These are phyloP conservation scores for Hygrophorus pudorinus DNA, from an alignment of 768 basidiomycete species.

Conservation along the genomic window DNA sequence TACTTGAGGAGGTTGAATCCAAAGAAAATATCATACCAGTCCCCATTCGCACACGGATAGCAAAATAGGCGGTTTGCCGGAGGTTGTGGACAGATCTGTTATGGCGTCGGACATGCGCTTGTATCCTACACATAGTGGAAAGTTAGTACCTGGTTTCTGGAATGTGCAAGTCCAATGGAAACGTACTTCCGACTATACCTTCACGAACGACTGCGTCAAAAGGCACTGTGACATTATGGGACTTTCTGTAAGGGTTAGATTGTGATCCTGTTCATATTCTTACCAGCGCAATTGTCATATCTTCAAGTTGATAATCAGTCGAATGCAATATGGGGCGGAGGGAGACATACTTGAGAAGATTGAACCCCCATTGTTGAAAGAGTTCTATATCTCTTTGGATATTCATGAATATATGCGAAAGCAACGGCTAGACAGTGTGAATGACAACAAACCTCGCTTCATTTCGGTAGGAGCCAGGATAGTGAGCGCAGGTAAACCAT, in stretches of 20 bases:
- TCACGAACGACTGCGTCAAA: conserved; percentile 46
- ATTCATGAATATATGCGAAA: not conserved
- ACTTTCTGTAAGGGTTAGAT: not conserved
- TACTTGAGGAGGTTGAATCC: not conserved
- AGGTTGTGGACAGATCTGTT: conserved; percentile 31
- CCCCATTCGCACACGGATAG: conserved; percentile 48
- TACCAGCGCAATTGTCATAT: conserved; percentile 50
- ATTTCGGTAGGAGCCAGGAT: conserved; percentile 57
- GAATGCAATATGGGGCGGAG: not conserved
- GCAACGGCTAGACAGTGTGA: conserved; percentile 10
- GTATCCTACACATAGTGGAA: conserved; percentile 29
- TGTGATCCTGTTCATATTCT: not conserved
- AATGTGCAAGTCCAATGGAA: conserved; percentile 13
- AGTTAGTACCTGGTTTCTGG: not conserved
- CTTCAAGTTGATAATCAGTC: conserved; percentile 11
- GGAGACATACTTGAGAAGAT: conserved; percentile 45
- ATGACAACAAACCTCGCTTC: conserved; percentile 32
- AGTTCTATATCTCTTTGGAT: conserved; percentile 38
- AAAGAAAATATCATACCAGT: not conserved
- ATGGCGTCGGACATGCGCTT: conserved; percentile 56
- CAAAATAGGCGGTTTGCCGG: conserved; percentile 39
- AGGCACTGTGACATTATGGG: conserved; percentile 29
- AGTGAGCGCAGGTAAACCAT: conserved; percentile 57
- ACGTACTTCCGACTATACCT: conserved; percentile 39
- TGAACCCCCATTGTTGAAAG: conserved; percentile 60